Base-by-base conservation (phyloP, 192 early-diverging fungal species). In the Backusella westeae region DNA sequence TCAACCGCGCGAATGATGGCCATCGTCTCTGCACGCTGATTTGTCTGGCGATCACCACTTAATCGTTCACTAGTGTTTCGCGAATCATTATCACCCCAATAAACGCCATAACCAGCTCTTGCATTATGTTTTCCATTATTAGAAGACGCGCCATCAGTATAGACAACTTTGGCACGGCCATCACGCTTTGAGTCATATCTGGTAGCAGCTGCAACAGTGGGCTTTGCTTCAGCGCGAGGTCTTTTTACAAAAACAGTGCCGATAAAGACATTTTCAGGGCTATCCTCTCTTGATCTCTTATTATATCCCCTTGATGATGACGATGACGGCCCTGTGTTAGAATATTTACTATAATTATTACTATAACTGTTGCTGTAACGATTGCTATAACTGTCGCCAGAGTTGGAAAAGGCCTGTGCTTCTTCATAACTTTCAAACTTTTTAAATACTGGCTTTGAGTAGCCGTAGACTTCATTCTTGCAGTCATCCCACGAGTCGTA, bases 101-200 rank as follows among this genome's bases (percentile, higher is more conserved):
- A 97, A 26, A 97, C 94, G 8, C 97, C 97, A 23, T 94, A 78
- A 21, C 97, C 97, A 35, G 94, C 97, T 6, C 80, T 75, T 4
- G 93, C 94, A 4, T 76, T 72, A 9, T 21, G 1, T 23, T 65
- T 74, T 17, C 96, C 96, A 85, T 98, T 98, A 8, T 81, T 77
- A 17, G 83, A 69, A 74, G 93, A 88, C 53, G 90, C 89, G 38
- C 96, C 96, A 72, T 98, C 96, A 0, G 95, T 97, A 82, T 95
- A 96, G 10, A 94, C 85, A 0, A 86, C 80, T 1, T 87, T 80
- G 34, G 23, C 38, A 19, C 12, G 36, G 1, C 23, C 69, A 39
- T 70, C 17, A 7, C 35, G n/a, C 7, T 70, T 15, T 26, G 38
- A 4, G 14, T 21, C 14, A 39, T 42, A 21, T 21, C 7, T 36